These are phyloP conservation scores for Quercus lobata DNA, from an alignment of 331 rosid genomes.

Conservation along the genomic window DNA sequence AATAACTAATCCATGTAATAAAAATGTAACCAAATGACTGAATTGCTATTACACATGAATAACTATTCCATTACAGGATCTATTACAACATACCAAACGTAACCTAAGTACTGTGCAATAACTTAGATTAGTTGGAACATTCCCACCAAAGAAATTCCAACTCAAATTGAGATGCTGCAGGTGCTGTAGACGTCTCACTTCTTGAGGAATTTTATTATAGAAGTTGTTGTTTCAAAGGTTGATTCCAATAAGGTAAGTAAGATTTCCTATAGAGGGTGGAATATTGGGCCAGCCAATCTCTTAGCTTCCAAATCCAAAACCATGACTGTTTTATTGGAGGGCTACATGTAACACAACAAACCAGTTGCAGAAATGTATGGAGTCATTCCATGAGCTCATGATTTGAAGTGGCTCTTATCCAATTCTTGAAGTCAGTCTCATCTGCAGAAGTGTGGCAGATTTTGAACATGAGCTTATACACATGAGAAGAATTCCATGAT, in stretches of 20 bases:
- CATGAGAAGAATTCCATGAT: slow-evolving; percentile 6
- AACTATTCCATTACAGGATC: no score
- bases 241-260: slow-evolving; percentile 40
- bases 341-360: slow-evolving; percentile 40
- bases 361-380: slow-evolving; percentile 47
- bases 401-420: slow-evolving; percentile 29
- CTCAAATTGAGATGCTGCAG: slow-evolving; percentile 22
- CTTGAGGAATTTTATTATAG: slow-evolving; percentile 36
- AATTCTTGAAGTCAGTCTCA: slow-evolving; percentile 37
- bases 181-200: slow-evolving; percentile 23
- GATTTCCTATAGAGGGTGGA: slow-evolving; percentile 44
- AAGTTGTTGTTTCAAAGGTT: slow-evolving; percentile 26
- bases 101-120: slow-evolving; percentile 21
- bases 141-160: slow-evolving; percentile 27
- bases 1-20: no score
- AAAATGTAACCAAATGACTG: no score
- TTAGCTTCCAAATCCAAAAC: slow-evolving; percentile 22
- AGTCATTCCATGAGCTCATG: slow-evolving; percentile 41
- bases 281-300: slow-evolving; percentile 22
- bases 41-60: no score
- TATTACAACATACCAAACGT: no score
- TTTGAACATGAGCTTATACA: neutral
- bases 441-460: slow-evolving; percentile 11
- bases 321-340: slow-evolving; percentile 23
- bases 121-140: slow-evolving; percentile 38